Base-by-base conservation (phyloP, 2,329 filamentous ascomycete species). In the Leptosphaerulina australis region DNA sequence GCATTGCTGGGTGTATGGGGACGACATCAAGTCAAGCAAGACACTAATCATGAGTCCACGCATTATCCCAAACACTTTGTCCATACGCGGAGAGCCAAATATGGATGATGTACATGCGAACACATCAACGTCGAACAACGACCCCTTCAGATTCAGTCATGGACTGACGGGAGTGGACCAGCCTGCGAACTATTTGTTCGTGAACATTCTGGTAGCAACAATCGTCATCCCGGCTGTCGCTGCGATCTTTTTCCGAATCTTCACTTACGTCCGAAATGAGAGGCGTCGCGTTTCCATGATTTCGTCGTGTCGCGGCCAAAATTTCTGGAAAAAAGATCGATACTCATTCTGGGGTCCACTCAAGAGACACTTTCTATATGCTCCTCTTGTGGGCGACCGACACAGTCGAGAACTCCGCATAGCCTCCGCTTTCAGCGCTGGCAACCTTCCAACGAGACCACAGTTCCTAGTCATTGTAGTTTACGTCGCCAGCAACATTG, bases 91-190 rank as follows among this genome's bases (percentile, higher is more conserved):
- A 6, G 41, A 40, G 11, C 39, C 49, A 5, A 21, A 48, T n/a
- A 33, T 58, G 10, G 28, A 56, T 25, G 36, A 53, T 24, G 37
- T 51, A 17, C 44, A 52, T n/a, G 47, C 47, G 9, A 36, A 52
- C 14, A 24, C 35, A 12, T 52, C 56, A 5, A 6, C 12, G 6
- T 44, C 41, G 25, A 55, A 52, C 24, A 12, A 10, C 14, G 63
- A 68, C 30, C 64, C 63, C 7, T 66, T 68, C 50, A 59, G 56
- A 15, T 73, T 63, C 43, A 67, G 69, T 43, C 70, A 76, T 54
- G 76, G 76, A 30, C 66, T 79, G 4, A 60, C 59, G 17, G 77
- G 77, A 14, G 76, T 79, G 25, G 63, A 77, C 50, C 76, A 78
- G 51, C 55, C 58, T 12, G 54, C 63, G 10, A 79, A 79, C 62